These are phyloP conservation scores for Ceratobasidium sp. DNA, from an alignment of 1,284 basidiomycete genomes.

Conservation along the genomic window DNA sequence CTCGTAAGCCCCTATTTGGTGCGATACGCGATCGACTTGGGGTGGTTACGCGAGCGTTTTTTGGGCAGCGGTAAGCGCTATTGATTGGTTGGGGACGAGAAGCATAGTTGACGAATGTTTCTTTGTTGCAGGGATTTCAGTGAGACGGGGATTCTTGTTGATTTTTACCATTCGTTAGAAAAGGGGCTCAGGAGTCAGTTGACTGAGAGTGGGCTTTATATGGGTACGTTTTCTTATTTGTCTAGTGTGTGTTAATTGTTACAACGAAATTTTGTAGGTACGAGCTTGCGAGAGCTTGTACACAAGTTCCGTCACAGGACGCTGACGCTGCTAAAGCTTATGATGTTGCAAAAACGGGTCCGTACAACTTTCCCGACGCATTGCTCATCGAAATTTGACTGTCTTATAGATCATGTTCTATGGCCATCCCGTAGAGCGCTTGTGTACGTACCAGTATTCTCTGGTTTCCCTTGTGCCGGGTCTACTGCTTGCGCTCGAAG, in stretches of 20 bases:
- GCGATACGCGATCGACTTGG: conserved; percentile 93
- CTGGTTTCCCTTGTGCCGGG: conserved; percentile 86
- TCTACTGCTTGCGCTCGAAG: conserved; percentile 89
- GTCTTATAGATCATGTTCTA: conserved; percentile 88
- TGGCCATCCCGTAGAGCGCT: conserved; percentile 94
- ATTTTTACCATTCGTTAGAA: conserved; percentile 82
- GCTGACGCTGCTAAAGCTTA: conserved; percentile 91
- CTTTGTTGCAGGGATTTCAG: conserved; percentile 75
- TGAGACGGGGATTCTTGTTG: conserved; percentile 82
- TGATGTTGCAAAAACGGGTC: conserved; percentile 92
- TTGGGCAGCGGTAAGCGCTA: conserved; percentile 73
- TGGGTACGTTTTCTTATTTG: conserved; percentile 66
- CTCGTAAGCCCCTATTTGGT: conserved; percentile 88
- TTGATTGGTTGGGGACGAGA: not conserved
- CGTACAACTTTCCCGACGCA: not conserved
- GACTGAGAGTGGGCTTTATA: conserved; percentile 84
- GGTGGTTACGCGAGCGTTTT: conserved; percentile 92
- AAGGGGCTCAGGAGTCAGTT: conserved; percentile 71
- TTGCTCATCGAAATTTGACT: not conserved
- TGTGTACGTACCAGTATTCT: conserved; percentile 98
- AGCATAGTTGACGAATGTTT: not conserved
- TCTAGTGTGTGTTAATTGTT: conserved; percentile 46
- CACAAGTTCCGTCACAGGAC: conserved; percentile 95
- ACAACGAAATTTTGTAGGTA: conserved; percentile 62
- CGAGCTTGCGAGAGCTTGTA: conserved; percentile 90